Percentiles rank a stretch among this genome's conserved stretches.
These are phyloP conservation scores for Setomelanomma holmii DNA, from an alignment of 2,329 filamentous ascomycete species.

Conservation along the genomic window DNA sequence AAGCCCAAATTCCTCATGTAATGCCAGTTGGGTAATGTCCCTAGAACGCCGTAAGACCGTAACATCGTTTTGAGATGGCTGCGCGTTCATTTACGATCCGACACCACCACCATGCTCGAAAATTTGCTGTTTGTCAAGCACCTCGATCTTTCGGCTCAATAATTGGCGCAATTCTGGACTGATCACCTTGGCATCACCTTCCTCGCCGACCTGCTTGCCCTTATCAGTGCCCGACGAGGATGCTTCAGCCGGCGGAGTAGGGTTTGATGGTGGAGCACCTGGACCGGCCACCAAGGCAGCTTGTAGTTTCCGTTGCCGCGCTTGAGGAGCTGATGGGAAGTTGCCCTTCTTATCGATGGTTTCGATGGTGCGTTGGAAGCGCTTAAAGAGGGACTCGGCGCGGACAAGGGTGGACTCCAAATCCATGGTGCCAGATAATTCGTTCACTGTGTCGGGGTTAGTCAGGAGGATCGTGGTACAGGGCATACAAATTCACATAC, in stretches of 20 bases:
- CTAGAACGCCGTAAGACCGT: too few relatives aligned
- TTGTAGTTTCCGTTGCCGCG: constrained; percentile 57
- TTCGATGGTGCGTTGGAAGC: constrained; percentile 88
- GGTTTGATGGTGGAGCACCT: constrained; percentile 25
- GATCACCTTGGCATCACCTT: constrained; percentile 60
- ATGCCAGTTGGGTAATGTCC: too few relatives aligned
- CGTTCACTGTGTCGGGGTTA: constrained; percentile 72
- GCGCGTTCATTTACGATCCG: constrained; percentile 15
- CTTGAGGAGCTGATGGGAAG: constrained; percentile 68
- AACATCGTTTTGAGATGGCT: too few relatives aligned
- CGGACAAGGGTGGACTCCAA: constrained; percentile 84
- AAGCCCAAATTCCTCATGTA: too few relatives aligned
- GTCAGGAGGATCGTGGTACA: not conserved
- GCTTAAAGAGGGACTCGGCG: constrained; percentile 85
- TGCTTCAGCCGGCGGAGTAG: constrained; percentile 23
- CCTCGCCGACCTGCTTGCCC: constrained; percentile 43
- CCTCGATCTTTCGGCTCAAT: constrained; percentile 66
- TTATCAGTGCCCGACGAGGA: constrained; percentile 39
- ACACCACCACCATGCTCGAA: constrained; percentile 42
- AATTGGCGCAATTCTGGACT: constrained; percentile 68
- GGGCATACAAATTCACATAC: constrained; percentile 60
- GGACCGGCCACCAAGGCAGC: constrained; percentile 41
- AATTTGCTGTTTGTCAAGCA: constrained; percentile 54
- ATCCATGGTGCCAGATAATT: constrained; percentile 92
- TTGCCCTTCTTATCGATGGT: constrained; percentile 90